These are phyloP conservation scores for Aspergillus sojae DNA, from an alignment of 2,329 filamentous ascomycete species.

Conservation along the genomic window DNA sequence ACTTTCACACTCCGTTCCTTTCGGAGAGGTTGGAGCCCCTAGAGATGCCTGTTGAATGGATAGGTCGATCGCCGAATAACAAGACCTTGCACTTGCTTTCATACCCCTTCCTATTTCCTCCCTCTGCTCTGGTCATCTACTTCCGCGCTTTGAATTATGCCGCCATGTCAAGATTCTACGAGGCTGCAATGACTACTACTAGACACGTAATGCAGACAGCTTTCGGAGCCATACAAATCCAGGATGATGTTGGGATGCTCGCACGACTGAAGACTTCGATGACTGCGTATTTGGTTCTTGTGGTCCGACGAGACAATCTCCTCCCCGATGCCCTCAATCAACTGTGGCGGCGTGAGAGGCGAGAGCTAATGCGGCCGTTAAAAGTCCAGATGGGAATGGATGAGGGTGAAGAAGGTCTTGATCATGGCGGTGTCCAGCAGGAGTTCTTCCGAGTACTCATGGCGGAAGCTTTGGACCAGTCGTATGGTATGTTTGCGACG, in stretches of 20 bases:
- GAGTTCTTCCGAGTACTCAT: constrained; percentile 91
- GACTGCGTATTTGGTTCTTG: constrained; percentile 70
- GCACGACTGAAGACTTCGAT: constrained; percentile 68
- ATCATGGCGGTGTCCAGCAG: constrained; percentile 93
- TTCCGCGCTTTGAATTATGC: constrained; percentile 89
- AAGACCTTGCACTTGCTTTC: constrained; percentile 75
- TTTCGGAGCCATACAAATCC: constrained; percentile 45
- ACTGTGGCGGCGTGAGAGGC: constrained; percentile 80
- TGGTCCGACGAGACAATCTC: constrained; percentile 68
- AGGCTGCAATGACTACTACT: constrained; percentile 60
- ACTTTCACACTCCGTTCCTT: constrained; percentile 76
- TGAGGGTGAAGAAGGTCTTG: constrained; percentile 82
- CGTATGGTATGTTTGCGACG: constrained; percentile 75
- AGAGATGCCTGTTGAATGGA: constrained; percentile 73
- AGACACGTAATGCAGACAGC: constrained; percentile 50
- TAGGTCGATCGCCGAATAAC: constrained; percentile 62
- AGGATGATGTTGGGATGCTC: constrained; percentile 64
- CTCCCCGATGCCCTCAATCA: constrained; percentile 80
- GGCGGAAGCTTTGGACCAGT: constrained; percentile 74
- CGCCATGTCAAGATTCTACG: constrained; percentile 78
- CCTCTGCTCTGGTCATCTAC: constrained; percentile 73
- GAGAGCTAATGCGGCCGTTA: constrained; percentile 80
- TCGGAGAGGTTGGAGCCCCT: constrained; percentile 74
- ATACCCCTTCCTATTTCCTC: constrained; percentile 77
- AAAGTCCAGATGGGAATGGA: constrained; percentile 86